Conservation (phyloP, 306 rosid genomes). For the Biancaea sappan region DNA sequence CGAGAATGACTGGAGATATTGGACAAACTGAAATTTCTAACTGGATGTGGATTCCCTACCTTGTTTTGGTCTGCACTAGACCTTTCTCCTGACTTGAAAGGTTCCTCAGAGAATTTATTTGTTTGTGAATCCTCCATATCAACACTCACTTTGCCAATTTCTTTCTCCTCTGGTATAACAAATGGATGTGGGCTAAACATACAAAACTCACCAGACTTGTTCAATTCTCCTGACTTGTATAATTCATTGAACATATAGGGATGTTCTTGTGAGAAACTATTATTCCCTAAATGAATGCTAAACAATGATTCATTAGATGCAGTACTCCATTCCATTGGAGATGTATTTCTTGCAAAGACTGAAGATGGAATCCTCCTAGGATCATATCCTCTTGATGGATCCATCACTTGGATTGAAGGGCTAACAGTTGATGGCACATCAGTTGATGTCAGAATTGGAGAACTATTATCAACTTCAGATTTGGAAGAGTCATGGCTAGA, state of each 20-base stretch:
- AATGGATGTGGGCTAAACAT: slow-evolving; percentile 36
- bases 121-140: slow-evolving; percentile 26
- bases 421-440: slow-evolving; percentile 40
- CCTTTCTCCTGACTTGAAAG: slow-evolving; percentile 25
- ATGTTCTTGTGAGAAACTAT: slow-evolving; percentile 60
- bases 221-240: slow-evolving; percentile 41
- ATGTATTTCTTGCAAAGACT: slow-evolving; percentile 51
- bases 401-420: slow-evolving; percentile 75
- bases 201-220: slow-evolving; percentile 48
- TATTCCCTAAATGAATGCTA: slow-evolving; percentile 69
- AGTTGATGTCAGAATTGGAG: slow-evolving; percentile 32
- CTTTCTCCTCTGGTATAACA: slow-evolving; percentile 32
- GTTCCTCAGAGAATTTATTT: slow-evolving; percentile 27
- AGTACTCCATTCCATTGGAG: slow-evolving; percentile 76
- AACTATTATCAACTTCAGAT: slow-evolving; percentile 37
- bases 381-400: slow-evolving; percentile 60
- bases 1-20: slow-evolving; percentile 41
- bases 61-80: slow-evolving; percentile 20
- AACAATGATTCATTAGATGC: slow-evolving; percentile 91
- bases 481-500: slow-evolving; percentile 34
- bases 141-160: slow-evolving; percentile 11
- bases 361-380: slow-evolving; percentile 70
- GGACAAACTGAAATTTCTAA: slow-evolving; percentile 32
- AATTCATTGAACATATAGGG: slow-evolving; percentile 37
- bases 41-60: slow-evolving; percentile 25